Evolutionary conservation across 2,329 filamentous ascomycete genomes (phyloP), one percentile per base, ranked within the genome.

Genomic region (Fusarium foetens): DNA sequence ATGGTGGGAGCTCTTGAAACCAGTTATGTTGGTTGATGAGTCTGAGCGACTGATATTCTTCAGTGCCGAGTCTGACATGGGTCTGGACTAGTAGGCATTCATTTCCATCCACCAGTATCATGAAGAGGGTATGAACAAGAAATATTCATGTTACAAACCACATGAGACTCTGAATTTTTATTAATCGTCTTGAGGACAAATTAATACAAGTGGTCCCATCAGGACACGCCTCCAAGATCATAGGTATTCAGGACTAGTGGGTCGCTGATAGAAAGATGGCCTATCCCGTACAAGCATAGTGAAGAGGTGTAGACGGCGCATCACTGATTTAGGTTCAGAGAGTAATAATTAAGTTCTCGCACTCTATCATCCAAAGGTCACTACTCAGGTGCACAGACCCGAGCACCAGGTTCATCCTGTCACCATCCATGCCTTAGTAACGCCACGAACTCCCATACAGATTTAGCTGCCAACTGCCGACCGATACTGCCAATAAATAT

Each of bases 111-210:
- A 31, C 21, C 21, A 3, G 23, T n/a, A 4, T n/a, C 14, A 8
- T n/a, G 27, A 8, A 48, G 9, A 48, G 6, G 3, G 4, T n/a
- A 6, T 31, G 17, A 27, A 27, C 3, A 8, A 8, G 3, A 3
- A 6, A 11, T 3, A 14, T 2, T n/a, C 3, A n/a, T 8, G 9
- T 3, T 12, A 4, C 3, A 0, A n/a, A 4, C 11, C 17, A 12
- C 11, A 9, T 21, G 16, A 19, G 5, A 1, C 9, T 6, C 3
- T 27, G 7, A 9, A 6, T 4, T 27, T 27, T 8, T 1, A 13
- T 9, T 17, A 19, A 19, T 11, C 5, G 17, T 19, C 4, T 6
- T 13, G 4, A 45, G 23, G 17, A 13, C 5, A 27, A 45, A 19
- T 19, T 4, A 12, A 8, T 8, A 25, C 10, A 25, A 21, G 6